These are phyloP conservation scores for Aleurites moluccanus DNA, from an alignment of 441 rosid species.

Conservation along the genomic window DNA sequence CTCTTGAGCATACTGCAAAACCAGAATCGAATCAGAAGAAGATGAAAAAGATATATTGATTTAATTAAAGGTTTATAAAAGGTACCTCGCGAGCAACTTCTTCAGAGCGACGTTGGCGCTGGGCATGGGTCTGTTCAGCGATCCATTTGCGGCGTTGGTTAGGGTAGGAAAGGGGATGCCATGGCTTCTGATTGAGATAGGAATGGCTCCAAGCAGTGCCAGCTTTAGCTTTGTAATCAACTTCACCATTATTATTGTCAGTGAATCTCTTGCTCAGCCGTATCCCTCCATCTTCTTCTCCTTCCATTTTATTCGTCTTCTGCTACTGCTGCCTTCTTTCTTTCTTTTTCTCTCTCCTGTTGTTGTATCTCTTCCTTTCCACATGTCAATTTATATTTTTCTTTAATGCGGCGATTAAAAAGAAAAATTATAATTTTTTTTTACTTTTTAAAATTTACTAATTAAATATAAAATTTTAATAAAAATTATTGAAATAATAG, in stretches of 20 bases:
- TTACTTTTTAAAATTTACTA: no score
- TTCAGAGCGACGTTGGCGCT: conserved; percentile 66
- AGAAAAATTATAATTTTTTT: no score
- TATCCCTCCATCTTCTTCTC: conserved; percentile 68
- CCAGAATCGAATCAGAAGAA: not conserved
- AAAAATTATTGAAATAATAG: no score
- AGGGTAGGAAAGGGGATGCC: conserved; percentile 99
- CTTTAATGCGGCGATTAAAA: no score
- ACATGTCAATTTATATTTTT: no score
- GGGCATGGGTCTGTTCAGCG: conserved; percentile 89
- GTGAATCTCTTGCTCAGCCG: conserved; percentile 79
- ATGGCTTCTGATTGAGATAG: conserved; percentile 94
- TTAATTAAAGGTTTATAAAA: not conserved
- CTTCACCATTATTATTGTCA: conserved; percentile 56
- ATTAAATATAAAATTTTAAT: no score
- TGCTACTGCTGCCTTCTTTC: not conserved
- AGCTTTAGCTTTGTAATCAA: conserved; percentile 86
- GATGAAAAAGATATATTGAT: not conserved
- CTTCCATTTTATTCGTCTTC: conserved; percentile 45
- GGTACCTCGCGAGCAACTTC: conserved; percentile 87
- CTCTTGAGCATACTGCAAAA: conserved; percentile 78
- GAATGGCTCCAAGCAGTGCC: conserved; percentile 99
- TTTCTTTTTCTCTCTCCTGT: no score
- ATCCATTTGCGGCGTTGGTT: conserved; percentile 98
- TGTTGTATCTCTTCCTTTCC: no score